Conservation (phyloP, 139 green algal genomes). For the Tetraselmis chui region DNA sequence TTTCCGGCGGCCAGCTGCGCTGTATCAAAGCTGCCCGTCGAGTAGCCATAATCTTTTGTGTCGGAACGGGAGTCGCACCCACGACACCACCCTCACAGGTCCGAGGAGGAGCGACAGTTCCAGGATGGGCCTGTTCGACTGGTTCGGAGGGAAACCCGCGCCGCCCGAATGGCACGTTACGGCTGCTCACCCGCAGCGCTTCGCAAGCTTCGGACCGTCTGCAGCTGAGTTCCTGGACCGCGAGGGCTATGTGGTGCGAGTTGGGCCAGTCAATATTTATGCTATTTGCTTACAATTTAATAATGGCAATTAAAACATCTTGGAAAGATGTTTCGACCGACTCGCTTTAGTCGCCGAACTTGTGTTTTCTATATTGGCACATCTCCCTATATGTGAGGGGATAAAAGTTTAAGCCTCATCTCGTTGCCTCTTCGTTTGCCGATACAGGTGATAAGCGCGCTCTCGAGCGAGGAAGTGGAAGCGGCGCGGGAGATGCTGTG, state of each 20-base stretch:
- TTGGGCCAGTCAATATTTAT: not conserved
- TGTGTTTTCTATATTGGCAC: not conserved
- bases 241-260: not conserved
- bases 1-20: too few species aligned
- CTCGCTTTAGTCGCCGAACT: too few species aligned
- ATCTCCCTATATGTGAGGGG: not conserved
- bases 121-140: not conserved
- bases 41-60: too few species aligned
- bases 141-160: not conserved
- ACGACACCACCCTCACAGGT: too few species aligned
- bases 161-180: not conserved
- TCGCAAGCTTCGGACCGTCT: not conserved
- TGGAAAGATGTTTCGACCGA: too few species aligned
- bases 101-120: too few species aligned
- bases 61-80: too few species aligned
- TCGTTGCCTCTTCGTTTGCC: not conserved
- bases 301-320: not conserved
- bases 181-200: not conserved
- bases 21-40: too few species aligned
- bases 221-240: not conserved
- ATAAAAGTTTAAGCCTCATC: not conserved
- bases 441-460: not conserved
- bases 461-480: not conserved
- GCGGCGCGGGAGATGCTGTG: not conserved
- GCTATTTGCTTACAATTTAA: not conserved